Conservation (phyloP, 129 eudicot genomes). For the Flaveria trinervia region DNA sequence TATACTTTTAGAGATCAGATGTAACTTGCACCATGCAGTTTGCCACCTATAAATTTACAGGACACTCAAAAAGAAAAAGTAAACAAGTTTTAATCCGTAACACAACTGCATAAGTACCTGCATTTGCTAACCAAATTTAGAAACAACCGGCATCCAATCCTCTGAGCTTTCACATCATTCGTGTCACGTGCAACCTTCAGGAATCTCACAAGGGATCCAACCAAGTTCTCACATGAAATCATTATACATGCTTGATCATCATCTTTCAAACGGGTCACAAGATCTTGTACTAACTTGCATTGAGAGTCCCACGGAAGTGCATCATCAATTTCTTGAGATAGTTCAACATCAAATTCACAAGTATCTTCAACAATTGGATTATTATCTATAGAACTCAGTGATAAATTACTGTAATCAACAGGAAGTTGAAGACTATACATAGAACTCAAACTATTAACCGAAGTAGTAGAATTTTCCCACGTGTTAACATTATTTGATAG, state of each 20-base stretch:
- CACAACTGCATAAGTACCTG: conserved; percentile 48
- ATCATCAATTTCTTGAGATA: conserved; percentile 46
- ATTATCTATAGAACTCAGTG: conserved; percentile 53
- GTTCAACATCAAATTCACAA: conserved; percentile 35
- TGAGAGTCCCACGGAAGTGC: conserved; percentile 69
- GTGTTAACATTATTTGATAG: conserved; percentile 24
- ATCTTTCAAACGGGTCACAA: conserved; percentile 38
- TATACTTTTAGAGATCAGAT: background rate
- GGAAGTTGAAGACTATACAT: conserved; percentile 65
- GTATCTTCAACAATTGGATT: conserved; percentile 32
- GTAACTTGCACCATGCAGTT: too few relatives aligned
- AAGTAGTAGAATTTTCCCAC: conserved; percentile 60
- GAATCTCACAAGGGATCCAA: conserved; percentile 53
- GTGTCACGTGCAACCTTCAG: conserved; percentile 52
- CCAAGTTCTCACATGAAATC: conserved; percentile 42
- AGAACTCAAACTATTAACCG: conserved; percentile 70
- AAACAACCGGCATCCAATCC: conserved; percentile 55
- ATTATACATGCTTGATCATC: conserved; percentile 41
- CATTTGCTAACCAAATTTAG: conserved; percentile 48
- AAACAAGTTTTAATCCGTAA: background rate
- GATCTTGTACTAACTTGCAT: conserved; percentile 58
- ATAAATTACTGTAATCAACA: conserved; percentile 60
- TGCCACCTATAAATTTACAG: background rate
- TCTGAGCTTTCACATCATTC: conserved; percentile 64
- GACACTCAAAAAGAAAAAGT: background rate